These are phyloP conservation scores for Aspergillus nanangensis DNA, from an alignment of 495 filamentous ascomycete species.

Conservation along the genomic window DNA sequence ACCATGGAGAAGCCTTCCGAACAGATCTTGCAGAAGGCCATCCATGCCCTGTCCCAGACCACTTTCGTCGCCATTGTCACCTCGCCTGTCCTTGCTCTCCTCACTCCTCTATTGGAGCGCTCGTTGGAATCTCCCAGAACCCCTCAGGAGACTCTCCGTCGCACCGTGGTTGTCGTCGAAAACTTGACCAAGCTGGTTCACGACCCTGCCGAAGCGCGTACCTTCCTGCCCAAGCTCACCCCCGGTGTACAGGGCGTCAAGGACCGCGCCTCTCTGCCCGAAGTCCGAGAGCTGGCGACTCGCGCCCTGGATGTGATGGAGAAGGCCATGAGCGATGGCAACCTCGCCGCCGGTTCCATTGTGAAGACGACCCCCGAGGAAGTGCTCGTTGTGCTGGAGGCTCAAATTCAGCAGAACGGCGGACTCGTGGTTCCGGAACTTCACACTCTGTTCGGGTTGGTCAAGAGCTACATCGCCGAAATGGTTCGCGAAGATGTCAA, in stretches of 20 bases:
- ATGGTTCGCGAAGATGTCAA: slow-evolving; percentile 92
- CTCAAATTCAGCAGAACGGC: slow-evolving; percentile 65
- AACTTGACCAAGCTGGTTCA: slow-evolving; percentile 98
- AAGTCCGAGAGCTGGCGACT: slow-evolving; percentile 86
- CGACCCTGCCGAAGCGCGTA: slow-evolving; percentile 91
- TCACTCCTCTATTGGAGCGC: slow-evolving; percentile 92
- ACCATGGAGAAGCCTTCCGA: slow-evolving; percentile 92
- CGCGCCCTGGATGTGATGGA: slow-evolving; percentile 83
- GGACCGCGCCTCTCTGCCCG: slow-evolving; percentile 84
- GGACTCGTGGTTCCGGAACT: slow-evolving; percentile 57
- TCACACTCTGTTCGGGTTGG: slow-evolving; percentile 57
- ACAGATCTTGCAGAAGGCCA: slow-evolving; percentile 87
- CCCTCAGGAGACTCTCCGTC: slow-evolving; percentile 88
- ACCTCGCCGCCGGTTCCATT: slow-evolving; percentile 53
- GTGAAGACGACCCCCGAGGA: slow-evolving; percentile 70
- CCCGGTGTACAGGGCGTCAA: slow-evolving; percentile 88
- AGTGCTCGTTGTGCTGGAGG: slow-evolving; percentile 68
- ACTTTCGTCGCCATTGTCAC: slow-evolving; percentile 97
- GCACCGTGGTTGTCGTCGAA: slow-evolving; percentile 96
- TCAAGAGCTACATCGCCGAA: slow-evolving; percentile 69
- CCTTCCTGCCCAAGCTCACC: slow-evolving; percentile 93
- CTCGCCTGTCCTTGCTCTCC: slow-evolving; percentile 94
- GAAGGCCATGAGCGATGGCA: slow-evolving; percentile 80
- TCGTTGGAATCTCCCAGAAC: slow-evolving; percentile 87
- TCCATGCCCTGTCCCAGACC: slow-evolving; percentile 95